Evolutionary conservation across 164 flowering plant genomes (phyloP), one percentile per base, ranked within the genome.

Genomic region (Stephania cephalantha): DNA sequence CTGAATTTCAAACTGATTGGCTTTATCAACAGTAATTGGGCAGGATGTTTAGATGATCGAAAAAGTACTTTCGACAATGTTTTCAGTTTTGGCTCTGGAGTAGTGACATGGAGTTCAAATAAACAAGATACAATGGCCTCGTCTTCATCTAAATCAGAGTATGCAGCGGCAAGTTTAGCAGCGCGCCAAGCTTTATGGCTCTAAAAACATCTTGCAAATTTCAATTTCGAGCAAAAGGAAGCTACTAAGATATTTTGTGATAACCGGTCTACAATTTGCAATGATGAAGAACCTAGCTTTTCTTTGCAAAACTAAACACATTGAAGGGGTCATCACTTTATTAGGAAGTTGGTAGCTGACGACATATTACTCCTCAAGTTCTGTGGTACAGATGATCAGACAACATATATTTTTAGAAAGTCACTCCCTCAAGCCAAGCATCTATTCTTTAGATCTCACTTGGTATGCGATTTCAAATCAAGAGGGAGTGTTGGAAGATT

Each of bases 251-350:
- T 80, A 1, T 35, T 9, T 46, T 78, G 79, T 75, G 79, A 82
- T 46, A 82, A 80, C 73, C 70, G 20, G 9, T 45, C 79, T 13
- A 74, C 79, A 3, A 3, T 25, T 82, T 7, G 66, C 71, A 15
- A 68, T 46, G 50, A 46, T 9, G 9, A 46, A 58, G 44, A 81
- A 82, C 35, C 83, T 66, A 17, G 74, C 70, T n/a, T 70, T 52
- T 20, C 82, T 0, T 70, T 73, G 20, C 4, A 6, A 79, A 6
- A 75, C 72, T 7, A 80, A 84, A 22, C 83, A 84, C 46, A 78
- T 82, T 15, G 76, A 84, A 17, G 77, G 18, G 75, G 70, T 5
- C 46, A 25, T 25, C 25, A 25, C 25, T 25, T 25, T 25, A 25
- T 25, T 25, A 25, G 25, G 25, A 25, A 25, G 25, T 25, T 25